Conservation (phyloP, 1,139 yeast species). For the Taiozyma sp. region DNA sequence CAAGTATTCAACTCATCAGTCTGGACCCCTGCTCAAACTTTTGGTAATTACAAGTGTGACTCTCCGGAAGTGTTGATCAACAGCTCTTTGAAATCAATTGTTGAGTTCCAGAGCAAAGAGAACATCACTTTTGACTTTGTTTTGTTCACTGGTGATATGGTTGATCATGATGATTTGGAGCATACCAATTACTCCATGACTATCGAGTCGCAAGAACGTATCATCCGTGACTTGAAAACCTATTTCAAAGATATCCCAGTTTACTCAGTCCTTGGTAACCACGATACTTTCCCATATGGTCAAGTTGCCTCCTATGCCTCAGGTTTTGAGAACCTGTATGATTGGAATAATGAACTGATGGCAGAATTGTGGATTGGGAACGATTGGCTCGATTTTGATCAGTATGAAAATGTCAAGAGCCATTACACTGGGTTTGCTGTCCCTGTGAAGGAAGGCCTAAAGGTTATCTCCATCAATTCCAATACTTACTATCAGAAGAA, state of each 20-base stretch:
- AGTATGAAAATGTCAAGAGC: constrained; percentile 16
- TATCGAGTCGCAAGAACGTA: constrained; percentile 46
- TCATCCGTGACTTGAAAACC: constrained; percentile 50
- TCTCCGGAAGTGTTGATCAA: constrained; percentile 58
- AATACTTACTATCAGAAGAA: constrained; percentile 64
- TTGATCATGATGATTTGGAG: constrained; percentile 51
- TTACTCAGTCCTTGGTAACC: constrained; percentile 67
- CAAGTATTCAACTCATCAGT: constrained; percentile 32
- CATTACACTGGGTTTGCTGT: constrained; percentile 65
- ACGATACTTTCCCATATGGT: constrained; percentile 70
- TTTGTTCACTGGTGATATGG: constrained; percentile 67
- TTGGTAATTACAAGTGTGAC: constrained; percentile 61
- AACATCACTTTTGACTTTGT: constrained; percentile 48
- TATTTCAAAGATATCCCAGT: constrained; percentile 52
- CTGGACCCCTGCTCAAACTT: constrained; percentile 51
- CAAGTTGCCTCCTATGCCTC: constrained; percentile 55
- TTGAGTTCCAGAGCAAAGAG: constrained; percentile 30
- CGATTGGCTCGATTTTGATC: constrained; percentile 32
- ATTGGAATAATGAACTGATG: constrained; percentile 59
- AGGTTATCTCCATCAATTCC: constrained; percentile 61
- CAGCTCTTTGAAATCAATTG: constrained; percentile 46
- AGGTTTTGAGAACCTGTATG: constrained; percentile 44
- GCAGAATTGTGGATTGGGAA: constrained; percentile 51
- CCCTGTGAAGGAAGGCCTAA: constrained; percentile 51
- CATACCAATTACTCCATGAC: constrained; percentile 44